A percentile compares a stretch with the other conserved stretches of the same genome.
Evolutionary conservation across 768 basidiomycete species (phyloP).

Genomic region (Amanita pseudoporphyria): DNA sequence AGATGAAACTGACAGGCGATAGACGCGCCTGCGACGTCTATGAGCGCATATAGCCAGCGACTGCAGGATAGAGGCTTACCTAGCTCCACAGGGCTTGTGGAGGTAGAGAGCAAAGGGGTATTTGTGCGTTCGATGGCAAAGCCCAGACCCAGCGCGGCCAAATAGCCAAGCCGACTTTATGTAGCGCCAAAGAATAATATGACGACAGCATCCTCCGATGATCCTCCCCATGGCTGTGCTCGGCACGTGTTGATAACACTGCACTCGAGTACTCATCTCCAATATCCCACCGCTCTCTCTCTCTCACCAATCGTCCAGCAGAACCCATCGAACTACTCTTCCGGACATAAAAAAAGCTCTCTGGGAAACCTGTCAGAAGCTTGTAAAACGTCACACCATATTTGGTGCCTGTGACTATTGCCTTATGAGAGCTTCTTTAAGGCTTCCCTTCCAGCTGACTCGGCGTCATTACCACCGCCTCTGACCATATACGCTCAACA

Average conservation of each 20-base stretch:
- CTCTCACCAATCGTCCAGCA: not conserved
- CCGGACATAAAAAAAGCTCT: too few species aligned
- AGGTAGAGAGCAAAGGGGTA: constrained; percentile 1
- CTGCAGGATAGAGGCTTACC: not conserved
- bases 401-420: not conserved
- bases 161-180: not conserved
- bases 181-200: not conserved
- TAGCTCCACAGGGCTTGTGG: not conserved
- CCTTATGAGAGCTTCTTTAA: too few species aligned
- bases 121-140: not conserved
- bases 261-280: too few species aligned
- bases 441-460: too few species aligned
- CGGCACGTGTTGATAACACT: not conserved
- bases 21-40: not conserved
- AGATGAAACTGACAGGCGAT: not conserved
- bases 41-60: not conserved
- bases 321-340: too few species aligned
- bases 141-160: not conserved
- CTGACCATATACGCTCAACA: too few species aligned
- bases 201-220: not conserved
- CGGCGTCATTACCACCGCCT: too few species aligned
- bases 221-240: not conserved
- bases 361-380: too few species aligned
- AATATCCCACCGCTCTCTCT: too few species aligned
- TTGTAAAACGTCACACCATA: not conserved